Evolutionary conservation across 2,329 filamentous ascomycete genomes (phyloP).

Genomic region (Davidsoniella neocaledoniae): DNA sequence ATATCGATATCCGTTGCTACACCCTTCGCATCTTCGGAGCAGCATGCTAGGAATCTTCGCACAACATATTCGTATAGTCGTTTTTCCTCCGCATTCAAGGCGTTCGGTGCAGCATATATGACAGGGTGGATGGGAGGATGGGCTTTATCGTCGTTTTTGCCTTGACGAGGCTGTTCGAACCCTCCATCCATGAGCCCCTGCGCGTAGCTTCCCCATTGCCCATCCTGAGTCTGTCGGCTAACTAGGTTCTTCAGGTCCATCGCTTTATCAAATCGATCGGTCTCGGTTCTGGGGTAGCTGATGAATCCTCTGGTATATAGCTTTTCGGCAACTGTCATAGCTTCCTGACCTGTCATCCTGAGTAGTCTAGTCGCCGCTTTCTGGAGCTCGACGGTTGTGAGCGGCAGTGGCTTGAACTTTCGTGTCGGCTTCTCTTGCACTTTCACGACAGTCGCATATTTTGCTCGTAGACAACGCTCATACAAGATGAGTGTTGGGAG

Average conservation of each 20-base stretch:
- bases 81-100: constrained; percentile 49
- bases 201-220: constrained; percentile 66
- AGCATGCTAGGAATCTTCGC: constrained; percentile 84
- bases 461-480: constrained; percentile 65
- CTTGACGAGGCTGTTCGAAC: constrained; percentile 67
- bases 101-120: constrained; percentile 54
- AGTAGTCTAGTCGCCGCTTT: constrained; percentile 85
- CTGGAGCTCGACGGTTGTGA: constrained; percentile 92
- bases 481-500: constrained; percentile 66
- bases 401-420: constrained; percentile 82
- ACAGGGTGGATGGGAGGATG: constrained; percentile 96
- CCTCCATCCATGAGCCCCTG: constrained; percentile 55
- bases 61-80: constrained; percentile 85
- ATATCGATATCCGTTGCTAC: constrained; percentile 74
- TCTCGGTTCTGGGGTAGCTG: constrained; percentile 94
- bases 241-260: constrained; percentile 72
- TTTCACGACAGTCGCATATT: constrained; percentile 62
- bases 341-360: constrained; percentile 75
- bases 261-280: constrained; percentile 79
- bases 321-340: constrained; percentile 74
- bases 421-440: constrained; percentile 82
- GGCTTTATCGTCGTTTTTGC: constrained; percentile 84
- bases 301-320: constrained; percentile 93
- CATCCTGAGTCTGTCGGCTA: constrained; percentile 65
- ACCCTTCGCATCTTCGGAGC: constrained; percentile 83